A percentile compares a stretch with the other conserved stretches of the same genome.
Conservation (phyloP, 2,329 filamentous ascomycete species). For the Dactylellina drechsleri region DNA sequence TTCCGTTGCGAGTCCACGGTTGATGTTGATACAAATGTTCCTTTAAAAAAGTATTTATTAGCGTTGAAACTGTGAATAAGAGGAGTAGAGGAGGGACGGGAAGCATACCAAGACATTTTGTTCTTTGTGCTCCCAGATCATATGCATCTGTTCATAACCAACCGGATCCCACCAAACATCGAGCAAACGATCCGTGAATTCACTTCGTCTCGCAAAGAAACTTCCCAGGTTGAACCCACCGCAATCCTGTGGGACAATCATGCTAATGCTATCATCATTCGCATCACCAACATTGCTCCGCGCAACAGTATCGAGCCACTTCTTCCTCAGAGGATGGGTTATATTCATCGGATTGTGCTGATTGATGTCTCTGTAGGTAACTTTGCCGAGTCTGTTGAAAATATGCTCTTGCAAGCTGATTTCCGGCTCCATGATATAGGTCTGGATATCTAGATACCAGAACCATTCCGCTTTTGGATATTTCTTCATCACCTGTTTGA, state of each 20-base stretch:
- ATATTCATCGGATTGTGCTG: slow-evolving; percentile 95
- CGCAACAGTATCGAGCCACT: slow-evolving; percentile 79
- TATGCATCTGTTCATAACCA: slow-evolving; percentile 96
- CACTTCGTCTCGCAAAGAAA: slow-evolving; percentile 86
- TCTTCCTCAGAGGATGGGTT: slow-evolving; percentile 71
- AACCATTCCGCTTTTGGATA: slow-evolving; percentile 99
- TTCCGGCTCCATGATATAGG: slow-evolving; percentile 94
- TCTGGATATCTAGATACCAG: slow-evolving; percentile 99
- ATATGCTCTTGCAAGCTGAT: slow-evolving; percentile 90
- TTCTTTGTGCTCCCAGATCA: slow-evolving; percentile 99
- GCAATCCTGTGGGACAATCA: slow-evolving; percentile 92
- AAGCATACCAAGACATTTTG: slow-evolving; percentile 77
- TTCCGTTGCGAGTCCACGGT: slow-evolving; percentile 89
- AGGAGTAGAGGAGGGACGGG: background rate
- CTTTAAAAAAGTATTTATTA: slow-evolving; percentile 38
- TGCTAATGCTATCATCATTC: slow-evolving; percentile 79
- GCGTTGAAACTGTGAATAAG: background rate
- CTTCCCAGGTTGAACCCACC: slow-evolving; percentile 95
- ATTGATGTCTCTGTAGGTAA: slow-evolving; percentile 95
- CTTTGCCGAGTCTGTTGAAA: slow-evolving; percentile 78
- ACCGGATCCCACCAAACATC: slow-evolving; percentile 99
- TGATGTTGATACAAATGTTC: slow-evolving; percentile 91
- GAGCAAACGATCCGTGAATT: slow-evolving; percentile 89
- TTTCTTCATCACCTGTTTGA: slow-evolving; percentile 87
- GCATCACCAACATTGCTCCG: slow-evolving; percentile 80